These are phyloP conservation scores for Plasmodium vivax DNA, from an alignment of 169 alveolate species.

Conservation along the genomic window DNA sequence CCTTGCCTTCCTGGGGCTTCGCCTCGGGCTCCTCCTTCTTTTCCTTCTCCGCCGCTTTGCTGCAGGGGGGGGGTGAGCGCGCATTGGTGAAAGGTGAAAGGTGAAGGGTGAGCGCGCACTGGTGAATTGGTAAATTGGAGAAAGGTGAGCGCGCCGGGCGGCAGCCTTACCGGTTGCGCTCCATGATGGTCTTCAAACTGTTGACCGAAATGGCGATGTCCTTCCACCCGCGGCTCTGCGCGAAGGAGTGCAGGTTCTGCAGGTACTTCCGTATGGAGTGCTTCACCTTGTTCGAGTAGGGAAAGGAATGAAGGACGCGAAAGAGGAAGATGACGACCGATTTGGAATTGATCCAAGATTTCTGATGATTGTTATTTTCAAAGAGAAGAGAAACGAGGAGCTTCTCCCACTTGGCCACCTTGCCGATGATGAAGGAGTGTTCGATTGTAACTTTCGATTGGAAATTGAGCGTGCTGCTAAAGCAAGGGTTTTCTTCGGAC, in stretches of 20 bases:
- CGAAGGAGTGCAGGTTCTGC: constrained; percentile 28
- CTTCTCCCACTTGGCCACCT: constrained; percentile 53
- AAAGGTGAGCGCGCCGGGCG: neutral
- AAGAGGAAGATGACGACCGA: constrained; percentile 45
- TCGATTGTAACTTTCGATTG: constrained; percentile 40
- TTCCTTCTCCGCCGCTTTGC: constrained; percentile 14
- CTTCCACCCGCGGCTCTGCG: constrained; percentile 53
- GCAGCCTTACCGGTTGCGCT: constrained; percentile 15
- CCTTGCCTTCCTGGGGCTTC: constrained; percentile 4
- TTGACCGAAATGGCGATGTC: constrained; percentile 48
- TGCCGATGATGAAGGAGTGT: constrained; percentile 2
- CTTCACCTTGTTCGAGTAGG: constrained; percentile 35
- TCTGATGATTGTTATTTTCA: constrained; percentile 39
- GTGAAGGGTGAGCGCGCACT: neutral
- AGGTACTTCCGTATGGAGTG: constrained; percentile 21
- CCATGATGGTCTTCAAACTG: constrained; percentile 52
- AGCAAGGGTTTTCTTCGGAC: constrained; percentile 48
- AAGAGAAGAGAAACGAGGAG: constrained; percentile 26
- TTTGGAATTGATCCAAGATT: constrained; percentile 57
- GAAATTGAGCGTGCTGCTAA: constrained; percentile 45
- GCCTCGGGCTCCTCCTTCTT: constrained; percentile 4
- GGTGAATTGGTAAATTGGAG: neutral
- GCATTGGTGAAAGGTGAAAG: neutral
- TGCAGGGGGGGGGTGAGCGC: neutral
- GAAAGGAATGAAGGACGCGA: constrained; percentile 34